Conservation (phyloP, 2,329 filamentous ascomycete species). For the Zalaria obscura region DNA sequence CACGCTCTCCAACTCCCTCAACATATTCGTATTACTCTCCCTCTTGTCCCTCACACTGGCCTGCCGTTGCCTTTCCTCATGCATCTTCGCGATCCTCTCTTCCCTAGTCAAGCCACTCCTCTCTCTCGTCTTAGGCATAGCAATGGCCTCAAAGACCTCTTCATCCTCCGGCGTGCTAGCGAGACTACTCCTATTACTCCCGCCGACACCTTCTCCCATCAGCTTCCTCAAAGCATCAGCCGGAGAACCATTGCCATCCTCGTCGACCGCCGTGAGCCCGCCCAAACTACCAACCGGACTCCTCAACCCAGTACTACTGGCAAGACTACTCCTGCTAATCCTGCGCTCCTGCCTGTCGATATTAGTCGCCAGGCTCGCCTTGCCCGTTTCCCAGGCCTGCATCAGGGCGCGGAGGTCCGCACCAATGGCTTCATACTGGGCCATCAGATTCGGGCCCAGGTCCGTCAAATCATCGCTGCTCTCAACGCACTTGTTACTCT, state of each 20-base stretch:
- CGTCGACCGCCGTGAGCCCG: slow-evolving; percentile 42
- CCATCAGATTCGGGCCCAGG: slow-evolving; percentile 63
- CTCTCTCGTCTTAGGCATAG: slow-evolving; percentile 52
- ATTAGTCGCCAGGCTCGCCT: slow-evolving; percentile 64
- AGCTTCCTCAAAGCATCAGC: slow-evolving; percentile 63
- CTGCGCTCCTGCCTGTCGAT: slow-evolving; percentile 64
- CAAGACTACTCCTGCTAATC: slow-evolving; percentile 34
- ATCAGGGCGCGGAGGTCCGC: slow-evolving; percentile 55
- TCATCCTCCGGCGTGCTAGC: slow-evolving; percentile 36
- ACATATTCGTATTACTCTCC: slow-evolving; percentile 77
- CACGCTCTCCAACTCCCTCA: slow-evolving; percentile 82
- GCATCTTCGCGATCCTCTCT: slow-evolving; percentile 75
- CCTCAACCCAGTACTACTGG: slow-evolving; percentile 30
- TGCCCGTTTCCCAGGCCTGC: slow-evolving; percentile 46
- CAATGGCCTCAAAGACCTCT: slow-evolving; percentile 85
- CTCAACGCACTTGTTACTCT: slow-evolving; percentile 68
- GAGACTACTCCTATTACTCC: slow-evolving; percentile 28
- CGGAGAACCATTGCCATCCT: slow-evolving; percentile 37
- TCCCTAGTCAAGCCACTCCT: slow-evolving; percentile 64
- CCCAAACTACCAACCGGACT: slow-evolving; percentile 43
- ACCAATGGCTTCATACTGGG: slow-evolving; percentile 91
- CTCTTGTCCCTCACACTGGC: slow-evolving; percentile 57
- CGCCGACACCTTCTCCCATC: slow-evolving; percentile 47
- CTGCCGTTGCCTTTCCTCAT: slow-evolving; percentile 68
- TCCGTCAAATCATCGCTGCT: slow-evolving; percentile 46